Base-by-base conservation (phyloP, 208 protist species). In the Polymyxa betae region DNA sequence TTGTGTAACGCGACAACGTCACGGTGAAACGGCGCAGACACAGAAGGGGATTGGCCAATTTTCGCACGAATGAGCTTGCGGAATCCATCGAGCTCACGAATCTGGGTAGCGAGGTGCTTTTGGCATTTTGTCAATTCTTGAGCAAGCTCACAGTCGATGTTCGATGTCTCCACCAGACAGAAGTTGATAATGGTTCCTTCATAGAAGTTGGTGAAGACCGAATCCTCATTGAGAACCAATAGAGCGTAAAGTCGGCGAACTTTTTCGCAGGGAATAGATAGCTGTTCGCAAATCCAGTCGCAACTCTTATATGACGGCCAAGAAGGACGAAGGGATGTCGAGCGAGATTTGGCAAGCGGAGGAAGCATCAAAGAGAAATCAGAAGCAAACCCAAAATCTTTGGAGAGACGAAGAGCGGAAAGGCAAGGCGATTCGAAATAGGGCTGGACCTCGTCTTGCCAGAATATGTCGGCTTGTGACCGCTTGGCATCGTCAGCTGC, bases 361-460 rank as follows among this genome's bases (percentile, higher is more conserved):
- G 72, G 72, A n/a, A 82, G 5, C 12, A 82, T 82, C 5, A 82
- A 82, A 82, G 72, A 82, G 10, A n/a, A n/a, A 35, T 82, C 72
- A n/a, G 5, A 5, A 82, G 35, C 35, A 82, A 35, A 40, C 5
- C 10, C 72, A 5, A 38, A 5, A 40, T 5, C 5, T 35, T 82
- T 5, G 16, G 12, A 82, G 16, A 82, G n/a, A 5, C 16, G 16
- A 45, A 82, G 5, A 38, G 5, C 16, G 72, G 5, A 5, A n/a
- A 5, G 5, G 5, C n/a, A n/a, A 40, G 35, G 5, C 40, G 72
- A n/a, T 20, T 40, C 5, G 40, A 82, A 82, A 82, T 82, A 82
- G 12, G 40, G n/a, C 5, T 12, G 16, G 16, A 82, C 40, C 16
- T 5, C n/a, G 35, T 82, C 72, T 45, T 82, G 16, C 72, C 72